Evolutionary conservation across 208 protist species (phyloP), one percentile per base, ranked within the genome.

Genomic region (Crithidia brevicula): DNA sequence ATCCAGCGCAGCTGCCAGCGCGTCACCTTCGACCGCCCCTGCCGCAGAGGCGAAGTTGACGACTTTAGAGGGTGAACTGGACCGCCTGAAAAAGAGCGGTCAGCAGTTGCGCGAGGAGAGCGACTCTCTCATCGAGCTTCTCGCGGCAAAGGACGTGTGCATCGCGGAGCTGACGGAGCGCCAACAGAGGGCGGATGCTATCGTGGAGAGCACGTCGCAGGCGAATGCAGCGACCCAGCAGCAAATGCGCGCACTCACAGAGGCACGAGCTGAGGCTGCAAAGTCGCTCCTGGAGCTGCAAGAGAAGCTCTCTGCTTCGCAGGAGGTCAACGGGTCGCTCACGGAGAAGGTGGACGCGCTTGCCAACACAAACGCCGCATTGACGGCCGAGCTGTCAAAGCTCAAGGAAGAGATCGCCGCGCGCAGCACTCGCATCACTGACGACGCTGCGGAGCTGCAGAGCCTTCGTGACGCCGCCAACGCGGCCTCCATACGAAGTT

Each of bases 41-140:
- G 62, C 16, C 11, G 53, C 53, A 22, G 45, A 69, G 25, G 20
- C 45, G 30, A 46, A 45, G 33, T 23, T 66, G 50, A 62, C 3
- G 23, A 23, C 31, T 0, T 40, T 74, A 23, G 61, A 71, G n/a
- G 31, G 63, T 9, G 56, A 89, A 23, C 18, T 83, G 1, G 31
- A 73, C 4, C 43, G 38, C 9, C 49, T 77, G 6, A 59, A 76
- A 22, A 52, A 49, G 18, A 53, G 40, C 1, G 73, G 71, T 1
- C 63, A 64, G n/a, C 52, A 65, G 18, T 71, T 89, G 20, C 75
- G 79, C 5, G 57, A 47, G 42, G 79, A 89, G 53, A 89, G 81
- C 59, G 68, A 70, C 31, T 27, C 27, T 15, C 46, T 71, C 47
- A 8, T 83, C 0, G 49, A 42, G 8, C 56, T 61, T 13, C 42